Evolutionary conservation across 192 early-diverging fungal species (phyloP).

Genomic region (Coemansia reversa): DNA sequence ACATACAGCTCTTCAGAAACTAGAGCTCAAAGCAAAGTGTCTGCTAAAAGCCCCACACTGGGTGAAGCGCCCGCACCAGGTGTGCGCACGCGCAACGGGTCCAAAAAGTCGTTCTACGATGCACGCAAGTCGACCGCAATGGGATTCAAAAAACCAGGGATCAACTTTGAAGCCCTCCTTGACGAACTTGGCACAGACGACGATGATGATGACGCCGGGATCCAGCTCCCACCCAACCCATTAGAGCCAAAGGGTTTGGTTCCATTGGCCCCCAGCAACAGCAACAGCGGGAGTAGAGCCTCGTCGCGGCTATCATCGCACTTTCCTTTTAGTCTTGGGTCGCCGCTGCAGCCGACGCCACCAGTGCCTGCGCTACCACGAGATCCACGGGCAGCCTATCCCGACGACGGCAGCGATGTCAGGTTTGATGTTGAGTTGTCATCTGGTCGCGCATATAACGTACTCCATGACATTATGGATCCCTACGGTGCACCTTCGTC

Average conservation of each 20-base stretch:
- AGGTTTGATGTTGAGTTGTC: slow-evolving; percentile 31
- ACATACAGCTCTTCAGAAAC: background rate
- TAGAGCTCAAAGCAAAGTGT: background rate
- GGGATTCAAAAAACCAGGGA: slow-evolving; percentile 46
- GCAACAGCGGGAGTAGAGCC: slow-evolving; percentile 1
- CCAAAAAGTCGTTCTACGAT: slow-evolving; percentile 28
- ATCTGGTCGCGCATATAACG: slow-evolving; percentile 40
- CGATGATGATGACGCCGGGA: slow-evolving; percentile 10
- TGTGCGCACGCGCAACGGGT: slow-evolving; percentile 7
- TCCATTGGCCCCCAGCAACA: background rate
- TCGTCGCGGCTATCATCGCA: slow-evolving; percentile 11
- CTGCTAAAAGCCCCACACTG: background rate
- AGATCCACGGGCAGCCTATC: slow-evolving; percentile 11
- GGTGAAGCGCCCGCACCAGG: background rate
- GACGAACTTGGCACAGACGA: slow-evolving; percentile 35
- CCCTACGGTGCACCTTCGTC: slow-evolving; percentile 29
- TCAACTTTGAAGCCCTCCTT: slow-evolving; percentile 48
- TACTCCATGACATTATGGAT: slow-evolving; percentile 49
- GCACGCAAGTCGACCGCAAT: slow-evolving; percentile 44
- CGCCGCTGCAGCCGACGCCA: slow-evolving; percentile 21
- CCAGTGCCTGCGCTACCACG: slow-evolving; percentile 26
- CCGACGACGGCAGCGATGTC: slow-evolving; percentile 8
- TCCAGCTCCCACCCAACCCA: slow-evolving; percentile 1
- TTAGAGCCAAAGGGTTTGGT: slow-evolving; percentile 2
- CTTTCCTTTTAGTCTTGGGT: slow-evolving; percentile 22